Conservation (phyloP, 305 asterid genomes). For the Solanum hybrid region DNA sequence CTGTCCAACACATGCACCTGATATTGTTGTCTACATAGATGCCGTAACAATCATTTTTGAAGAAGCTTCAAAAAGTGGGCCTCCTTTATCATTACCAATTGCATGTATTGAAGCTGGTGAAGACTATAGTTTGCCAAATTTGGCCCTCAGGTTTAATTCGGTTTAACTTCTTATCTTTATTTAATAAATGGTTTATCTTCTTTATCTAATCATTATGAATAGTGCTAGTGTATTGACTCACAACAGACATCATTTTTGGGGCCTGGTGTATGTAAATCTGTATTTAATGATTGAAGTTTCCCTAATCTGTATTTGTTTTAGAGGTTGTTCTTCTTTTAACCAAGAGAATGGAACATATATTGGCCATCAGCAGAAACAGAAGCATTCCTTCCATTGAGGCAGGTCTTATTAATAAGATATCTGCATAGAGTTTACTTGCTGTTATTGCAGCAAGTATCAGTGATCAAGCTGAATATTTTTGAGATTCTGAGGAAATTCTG, state of each 20-base stretch:
- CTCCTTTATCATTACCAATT: constrained; percentile 61
- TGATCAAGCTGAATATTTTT: not conserved
- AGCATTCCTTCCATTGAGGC: not conserved
- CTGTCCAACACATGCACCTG: constrained; percentile 64
- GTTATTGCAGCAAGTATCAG: not conserved
- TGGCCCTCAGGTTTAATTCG: constrained; percentile 71
- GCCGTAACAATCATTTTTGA: constrained; percentile 79
- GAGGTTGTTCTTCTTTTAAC: not conserved
- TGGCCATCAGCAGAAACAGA: not conserved
- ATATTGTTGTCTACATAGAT: constrained; percentile 70
- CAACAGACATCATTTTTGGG: not conserved
- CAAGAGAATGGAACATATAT: not conserved
- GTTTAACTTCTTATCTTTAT: not conserved
- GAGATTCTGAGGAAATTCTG: not conserved
- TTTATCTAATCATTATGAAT: not conserved
- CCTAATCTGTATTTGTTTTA: not conserved
- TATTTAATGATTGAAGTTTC: not conserved
- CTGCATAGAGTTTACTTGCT: not conserved
- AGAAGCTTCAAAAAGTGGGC: constrained; percentile 85
- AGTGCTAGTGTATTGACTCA: not conserved
- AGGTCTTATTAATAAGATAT: not conserved
- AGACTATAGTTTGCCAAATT: constrained; percentile 67
- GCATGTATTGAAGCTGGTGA: constrained; percentile 90
- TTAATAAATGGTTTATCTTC: not conserved
- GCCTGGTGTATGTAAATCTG: not conserved